Evolutionary conservation across 768 basidiomycete species (phyloP), one percentile per base, ranked within the genome.

Genomic region (Tulasnella sp.): DNA sequence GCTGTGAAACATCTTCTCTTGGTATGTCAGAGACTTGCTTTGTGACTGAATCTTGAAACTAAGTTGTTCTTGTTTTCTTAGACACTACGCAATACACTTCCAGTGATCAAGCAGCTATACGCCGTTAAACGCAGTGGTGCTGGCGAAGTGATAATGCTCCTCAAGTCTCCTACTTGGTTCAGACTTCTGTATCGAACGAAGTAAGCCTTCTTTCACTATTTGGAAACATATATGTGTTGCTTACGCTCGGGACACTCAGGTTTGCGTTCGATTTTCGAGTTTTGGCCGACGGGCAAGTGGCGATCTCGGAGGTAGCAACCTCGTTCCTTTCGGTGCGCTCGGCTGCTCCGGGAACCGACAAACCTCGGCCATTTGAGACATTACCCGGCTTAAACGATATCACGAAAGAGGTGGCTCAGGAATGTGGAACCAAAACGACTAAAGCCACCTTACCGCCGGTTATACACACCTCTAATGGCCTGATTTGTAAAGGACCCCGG

Each of bases 151-250:
- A 80, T 82, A 57, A 74, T 75, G n/a, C 78, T 82, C 60, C 75
- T 82, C 4, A 89, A 88, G 66, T 76, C 80, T 10, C 78, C 81
- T 44, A 82, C 81, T 2, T 89, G 87, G 86, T 89, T 81, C 65
- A 70, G 87, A 45, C 65, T 88, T 20, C 63, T 86, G 41, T 83
- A 84, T 53, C 72, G 76, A 5, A 77, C 78, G 22, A 74, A 73
- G 83, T 83, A 59, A 20, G 67, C 20, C 10, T 5, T 61, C 15
- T 35, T 19, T 29, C 20, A 46, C 13, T 19, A 13, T n/a, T 27
- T 25, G n/a, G 15, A 39, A 20, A 16, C 27, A 31, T 12, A 24
- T 12, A 16, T 9, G 22, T 33, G 44, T 39, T 31, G 15, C 40
- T 44, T 33, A 16, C 60, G 19, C 50, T 39, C 20, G 32, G 41